phyloP scores from a whole-genome alignment of 129 eudicot genomes.

The Artemisia annua region DNA sequence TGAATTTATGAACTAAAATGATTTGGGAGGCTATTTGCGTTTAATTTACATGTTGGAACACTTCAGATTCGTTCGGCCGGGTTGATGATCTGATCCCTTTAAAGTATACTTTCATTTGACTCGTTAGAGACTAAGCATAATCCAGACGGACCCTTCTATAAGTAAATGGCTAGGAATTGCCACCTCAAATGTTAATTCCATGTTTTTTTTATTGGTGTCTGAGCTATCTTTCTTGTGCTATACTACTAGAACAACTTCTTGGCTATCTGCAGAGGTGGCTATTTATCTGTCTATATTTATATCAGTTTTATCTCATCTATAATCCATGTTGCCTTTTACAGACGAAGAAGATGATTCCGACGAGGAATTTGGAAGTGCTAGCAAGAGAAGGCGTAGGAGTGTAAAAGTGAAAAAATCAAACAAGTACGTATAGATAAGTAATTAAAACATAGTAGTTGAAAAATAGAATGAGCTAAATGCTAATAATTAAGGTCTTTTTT shows the following conservation, averaged over 20 bases:
- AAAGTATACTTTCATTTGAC: no score
- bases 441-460: not conserved
- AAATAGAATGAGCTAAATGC: slow-evolving; percentile 16
- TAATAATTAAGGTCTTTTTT: slow-evolving; percentile 20
- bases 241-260: not conserved
- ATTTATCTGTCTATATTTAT: slow-evolving; percentile 10
- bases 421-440: slow-evolving; percentile 45
- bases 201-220: not conserved
- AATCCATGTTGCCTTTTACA: slow-evolving; percentile 25
- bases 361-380: slow-evolving; percentile 73
- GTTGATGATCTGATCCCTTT: no score
- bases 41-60: no score
- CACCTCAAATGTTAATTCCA: no score
- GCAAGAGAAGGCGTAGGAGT: slow-evolving; percentile 79
- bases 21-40: no score
- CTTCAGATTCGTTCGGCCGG: no score
- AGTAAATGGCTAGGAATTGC: no score
- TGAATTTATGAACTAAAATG: not conserved
- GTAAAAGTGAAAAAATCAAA: slow-evolving; percentile 66
- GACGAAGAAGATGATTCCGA: slow-evolving; percentile 70
- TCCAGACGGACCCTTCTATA: no score
- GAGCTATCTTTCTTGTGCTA: not conserved
- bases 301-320: not conserved
- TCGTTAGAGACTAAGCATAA: no score
- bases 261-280: slow-evolving; percentile 1